Base-by-base conservation (phyloP, 225 moss, liverwort and hornwort genomes). In the Marchantia paleacea region DNA sequence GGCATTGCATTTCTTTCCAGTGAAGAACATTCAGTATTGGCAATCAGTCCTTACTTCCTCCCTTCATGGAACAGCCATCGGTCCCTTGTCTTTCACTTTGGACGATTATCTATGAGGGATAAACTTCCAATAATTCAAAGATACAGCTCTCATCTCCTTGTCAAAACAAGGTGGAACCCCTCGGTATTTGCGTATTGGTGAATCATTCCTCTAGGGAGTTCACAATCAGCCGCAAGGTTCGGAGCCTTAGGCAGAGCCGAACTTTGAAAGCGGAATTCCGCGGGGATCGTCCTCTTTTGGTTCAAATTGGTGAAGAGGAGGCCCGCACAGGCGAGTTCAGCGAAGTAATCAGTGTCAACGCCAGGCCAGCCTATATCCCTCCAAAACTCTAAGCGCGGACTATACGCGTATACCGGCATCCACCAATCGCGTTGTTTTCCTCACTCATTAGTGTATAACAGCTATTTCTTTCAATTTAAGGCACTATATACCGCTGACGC, bases 371-470 rank as follows among this genome's bases (percentile, higher is more conserved):
- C 93, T 93, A 84, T 16, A 89, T 82, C 88, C 95, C 92, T 82
- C 83, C 79, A 90, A 90, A 92, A 93, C 89, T 87, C 87, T 67
- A 0, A 67, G 4, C 85, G 85, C 85, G 85, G 30, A 77, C 86
- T 57, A 58, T 80, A 80, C 85, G 86, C 90, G 75, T 89, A 84
- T 82, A 86, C 58, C 51, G 91, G 95, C 90, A 84, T 92, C 89
- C 89, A 91, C 95, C 93, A 68, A 85, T 79, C 83, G 87, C 95
- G 81, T 95, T 94, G 94, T 95, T 97, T 97, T 97, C 93, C 94
- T 94, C 94, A 94, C 94, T 97, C 94, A 94, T 93, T 91, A 97
- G 96, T 94, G 92, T 94, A 93, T 93, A 92, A 92, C 93, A 87
- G 0, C 8, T 73, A 0, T n/a, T 25, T 11, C 0, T 0, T 0